Evolutionary conservation across 2,329 filamentous ascomycete genomes (phyloP).

Genomic region (Colletotrichum sp.): DNA sequence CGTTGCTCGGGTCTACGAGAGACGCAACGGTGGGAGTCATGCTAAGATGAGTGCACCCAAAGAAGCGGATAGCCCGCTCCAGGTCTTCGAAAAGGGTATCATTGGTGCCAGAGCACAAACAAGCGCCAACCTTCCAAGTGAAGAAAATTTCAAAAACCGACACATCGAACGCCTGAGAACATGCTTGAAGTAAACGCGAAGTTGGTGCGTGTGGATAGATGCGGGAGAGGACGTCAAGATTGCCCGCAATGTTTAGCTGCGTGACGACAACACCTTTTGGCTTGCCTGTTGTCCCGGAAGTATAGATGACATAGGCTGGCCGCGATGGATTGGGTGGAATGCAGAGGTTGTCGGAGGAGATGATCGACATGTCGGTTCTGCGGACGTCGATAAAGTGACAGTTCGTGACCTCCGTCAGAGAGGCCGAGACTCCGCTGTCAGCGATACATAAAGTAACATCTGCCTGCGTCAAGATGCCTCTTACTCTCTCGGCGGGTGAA

Average conservation of each 20-base stretch:
- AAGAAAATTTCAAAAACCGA: slow-evolving; percentile 94
- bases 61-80: slow-evolving; percentile 66
- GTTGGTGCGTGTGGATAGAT: slow-evolving; percentile 64
- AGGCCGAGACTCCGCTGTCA: slow-evolving; percentile 32
- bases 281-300: slow-evolving; percentile 80
- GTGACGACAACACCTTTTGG: slow-evolving; percentile 84
- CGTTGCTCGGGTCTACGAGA: slow-evolving; percentile 70
- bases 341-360: slow-evolving; percentile 40
- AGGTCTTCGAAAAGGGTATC: slow-evolving; percentile 77
- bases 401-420: slow-evolving; percentile 14
- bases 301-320: slow-evolving; percentile 81
- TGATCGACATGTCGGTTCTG: slow-evolving; percentile 26
- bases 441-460: slow-evolving; percentile 51
- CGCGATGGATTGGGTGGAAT: slow-evolving; percentile 48
- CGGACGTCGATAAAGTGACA: slow-evolving; percentile 40
- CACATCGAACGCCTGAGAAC: slow-evolving; percentile 85
- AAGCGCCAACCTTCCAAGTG: slow-evolving; percentile 79
- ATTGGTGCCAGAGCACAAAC: slow-evolving; percentile 76
- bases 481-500: slow-evolving; percentile 67
- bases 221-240: slow-evolving; percentile 69
- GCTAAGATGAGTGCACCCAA: slow-evolving; percentile 79
- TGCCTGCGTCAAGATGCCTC: slow-evolving; percentile 67
- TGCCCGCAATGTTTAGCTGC: slow-evolving; percentile 77
- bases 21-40: slow-evolving; percentile 86
- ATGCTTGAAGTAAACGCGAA: slow-evolving; percentile 78